Percentiles rank a stretch among this genome's conserved stretches.
Conservation (phyloP, 345 rosid genomes). For the Cardiospermum halicacabum region DNA sequence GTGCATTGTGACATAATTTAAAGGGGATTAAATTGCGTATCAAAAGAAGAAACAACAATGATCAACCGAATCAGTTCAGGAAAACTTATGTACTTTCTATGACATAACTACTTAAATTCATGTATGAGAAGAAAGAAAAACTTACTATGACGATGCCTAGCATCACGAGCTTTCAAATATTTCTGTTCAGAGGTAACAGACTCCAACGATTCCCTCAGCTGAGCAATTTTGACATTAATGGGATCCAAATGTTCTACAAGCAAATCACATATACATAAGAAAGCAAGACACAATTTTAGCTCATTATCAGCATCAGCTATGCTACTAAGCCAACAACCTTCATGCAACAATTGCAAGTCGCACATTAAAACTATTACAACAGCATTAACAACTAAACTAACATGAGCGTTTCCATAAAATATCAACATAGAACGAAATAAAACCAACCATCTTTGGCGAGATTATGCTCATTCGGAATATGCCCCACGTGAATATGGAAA, state of each 20-base stretch:
- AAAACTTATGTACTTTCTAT: too few species aligned
- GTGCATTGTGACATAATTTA: neutral
- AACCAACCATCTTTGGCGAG: slow-evolving; percentile 90
- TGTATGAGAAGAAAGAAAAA: slow-evolving; percentile 8
- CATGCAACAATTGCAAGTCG: neutral
- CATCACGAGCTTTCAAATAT: slow-evolving; percentile 88
- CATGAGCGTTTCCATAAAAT: slow-evolving; percentile 10
- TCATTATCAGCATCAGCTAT: neutral
- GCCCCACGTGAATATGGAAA: slow-evolving; percentile 91
- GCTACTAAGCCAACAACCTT: neutral
- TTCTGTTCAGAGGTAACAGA: slow-evolving; percentile 91
- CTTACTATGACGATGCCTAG: slow-evolving; percentile 91
- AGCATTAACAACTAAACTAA: neutral
- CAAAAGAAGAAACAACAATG: too few species aligned
- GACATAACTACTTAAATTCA: neutral
- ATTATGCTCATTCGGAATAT: slow-evolving; percentile 88
- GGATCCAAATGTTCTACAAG: slow-evolving; percentile 90
- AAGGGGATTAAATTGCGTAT: neutral
- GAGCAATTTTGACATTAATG: slow-evolving; percentile 85
- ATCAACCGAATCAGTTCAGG: too few species aligned
- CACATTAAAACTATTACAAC: neutral
- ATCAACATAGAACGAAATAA: neutral
- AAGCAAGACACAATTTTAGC: neutral
- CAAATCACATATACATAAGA: neutral
- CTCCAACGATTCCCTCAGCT: slow-evolving; percentile 89